Percentiles rank a stretch among this genome's conserved stretches.
These are phyloP conservation scores for Penicillium argentinense DNA, from an alignment of 495 filamentous ascomycete species.

Conservation along the genomic window DNA sequence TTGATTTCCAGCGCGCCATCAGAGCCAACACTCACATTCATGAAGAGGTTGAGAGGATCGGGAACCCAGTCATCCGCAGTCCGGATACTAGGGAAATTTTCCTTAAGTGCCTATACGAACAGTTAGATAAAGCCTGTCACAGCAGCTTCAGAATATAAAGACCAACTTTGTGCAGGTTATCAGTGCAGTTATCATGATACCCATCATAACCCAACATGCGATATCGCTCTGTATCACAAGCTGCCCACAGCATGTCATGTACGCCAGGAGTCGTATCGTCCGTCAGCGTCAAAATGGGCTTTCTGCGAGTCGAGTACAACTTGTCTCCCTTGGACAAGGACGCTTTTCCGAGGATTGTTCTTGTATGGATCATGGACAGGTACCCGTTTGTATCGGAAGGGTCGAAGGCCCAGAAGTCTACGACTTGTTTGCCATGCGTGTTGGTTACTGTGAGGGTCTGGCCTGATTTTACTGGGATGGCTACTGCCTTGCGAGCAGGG, in stretches of 20 bases:
- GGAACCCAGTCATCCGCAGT: conserved; percentile 27
- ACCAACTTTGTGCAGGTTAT: conserved; percentile 42
- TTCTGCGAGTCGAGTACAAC: conserved; percentile 31
- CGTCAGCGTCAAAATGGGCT: conserved; percentile 33
- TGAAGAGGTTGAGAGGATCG: conserved; percentile 47
- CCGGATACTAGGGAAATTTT: conserved; percentile 6
- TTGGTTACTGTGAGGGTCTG: conserved; percentile 37
- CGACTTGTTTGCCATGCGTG: conserved; percentile 51
- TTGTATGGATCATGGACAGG: conserved; percentile 44
- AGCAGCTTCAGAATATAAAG: no score
- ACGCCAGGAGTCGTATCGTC: conserved; percentile 42
- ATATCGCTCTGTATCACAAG: conserved; percentile 42
- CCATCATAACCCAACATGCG: conserved; percentile 29
- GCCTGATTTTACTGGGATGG: neutral
- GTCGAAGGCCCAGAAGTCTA: conserved; percentile 51
- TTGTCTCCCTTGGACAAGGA: conserved; percentile 31
- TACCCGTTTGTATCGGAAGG: conserved; percentile 30
- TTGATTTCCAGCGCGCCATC: conserved; percentile 31
- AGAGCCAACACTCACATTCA: conserved; percentile 43
- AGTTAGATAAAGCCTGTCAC: no score
- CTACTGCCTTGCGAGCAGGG: neutral
- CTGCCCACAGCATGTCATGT: conserved; percentile 42
- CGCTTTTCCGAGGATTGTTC: conserved; percentile 29
- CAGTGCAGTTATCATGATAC: conserved; percentile 42
- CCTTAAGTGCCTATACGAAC: conserved; percentile 22